phyloP scores from a whole-genome alignment of 2,329 filamentous ascomycete genomes.

The Sordariomycetes sp. region DNA sequence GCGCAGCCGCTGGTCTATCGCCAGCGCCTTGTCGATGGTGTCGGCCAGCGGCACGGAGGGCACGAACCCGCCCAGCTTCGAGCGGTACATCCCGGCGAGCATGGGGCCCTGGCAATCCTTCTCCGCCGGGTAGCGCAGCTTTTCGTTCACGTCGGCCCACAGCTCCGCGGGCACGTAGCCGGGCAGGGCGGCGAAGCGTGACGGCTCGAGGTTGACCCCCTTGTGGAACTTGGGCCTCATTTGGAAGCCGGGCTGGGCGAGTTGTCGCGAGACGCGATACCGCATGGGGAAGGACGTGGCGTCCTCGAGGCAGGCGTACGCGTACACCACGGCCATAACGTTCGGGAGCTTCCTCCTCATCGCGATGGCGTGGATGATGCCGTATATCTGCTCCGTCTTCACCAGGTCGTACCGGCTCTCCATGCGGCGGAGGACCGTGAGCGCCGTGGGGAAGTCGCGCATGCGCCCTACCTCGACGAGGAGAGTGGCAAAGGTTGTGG shows the following conservation, averaged over 20 bases:
- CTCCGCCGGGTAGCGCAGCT: background rate
- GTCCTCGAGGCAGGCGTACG: conserved; percentile 17
- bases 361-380: background rate
- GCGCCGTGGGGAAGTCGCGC: background rate
- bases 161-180: conserved; percentile 6
- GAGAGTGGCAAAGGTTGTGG: conserved; percentile 5
- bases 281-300: conserved; percentile 17
- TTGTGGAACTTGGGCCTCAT: background rate
- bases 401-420: background rate
- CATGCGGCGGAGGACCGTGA: background rate
- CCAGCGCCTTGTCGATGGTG: background rate
- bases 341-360: conserved; percentile 12
- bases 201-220: background rate
- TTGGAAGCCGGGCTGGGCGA: conserved; percentile 5
- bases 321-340: conserved; percentile 19
- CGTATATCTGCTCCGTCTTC: background rate
- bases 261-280: conserved; percentile 8
- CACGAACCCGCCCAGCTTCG: background rate
- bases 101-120: conserved; percentile 4
- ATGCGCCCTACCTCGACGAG: background rate
- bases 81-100: conserved; percentile 1
- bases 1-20: conserved; percentile 2
- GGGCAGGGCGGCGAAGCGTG: conserved; percentile 6
- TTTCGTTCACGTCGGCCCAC: background rate
- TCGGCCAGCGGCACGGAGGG: conserved; percentile 3